A percentile compares a stretch with the other conserved stretches of the same genome.
phyloP scores from a whole-genome alignment of 108 stramenopile genomes.

The Nitzschia sp. region DNA sequence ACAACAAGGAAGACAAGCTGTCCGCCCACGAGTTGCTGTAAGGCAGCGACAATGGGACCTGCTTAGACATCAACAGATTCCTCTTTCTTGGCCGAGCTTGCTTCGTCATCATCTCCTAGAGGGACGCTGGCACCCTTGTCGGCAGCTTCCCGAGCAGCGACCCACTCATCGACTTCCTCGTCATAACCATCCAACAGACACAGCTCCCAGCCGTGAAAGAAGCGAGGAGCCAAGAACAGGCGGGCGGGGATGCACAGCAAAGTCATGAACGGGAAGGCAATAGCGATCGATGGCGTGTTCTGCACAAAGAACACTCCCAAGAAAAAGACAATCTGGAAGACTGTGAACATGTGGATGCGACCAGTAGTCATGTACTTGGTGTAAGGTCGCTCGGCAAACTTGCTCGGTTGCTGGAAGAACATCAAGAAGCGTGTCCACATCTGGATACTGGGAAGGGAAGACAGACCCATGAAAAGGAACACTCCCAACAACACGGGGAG shows the following conservation, averaged over 20 bases:
- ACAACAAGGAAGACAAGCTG: too few relatives aligned
- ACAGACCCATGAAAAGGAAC: slow-evolving; percentile 57
- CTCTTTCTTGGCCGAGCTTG: too few relatives aligned
- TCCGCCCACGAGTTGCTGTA: too few relatives aligned
- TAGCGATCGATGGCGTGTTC: slow-evolving; percentile 42
- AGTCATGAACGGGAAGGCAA: slow-evolving; percentile 56
- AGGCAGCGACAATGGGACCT: too few relatives aligned
- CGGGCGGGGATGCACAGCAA: slow-evolving; percentile 51
- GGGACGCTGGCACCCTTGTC: not conserved
- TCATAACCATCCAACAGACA: slow-evolving; percentile 45
- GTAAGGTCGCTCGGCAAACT: slow-evolving; percentile 33
- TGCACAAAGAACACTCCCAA: slow-evolving; percentile 42
- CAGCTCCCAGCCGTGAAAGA: slow-evolving; percentile 53
- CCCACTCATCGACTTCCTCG: not conserved
- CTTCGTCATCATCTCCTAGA: not conserved
- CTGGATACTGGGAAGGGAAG: slow-evolving; percentile 31
- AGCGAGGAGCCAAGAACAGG: slow-evolving; percentile 42
- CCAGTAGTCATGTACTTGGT: slow-evolving; percentile 33
- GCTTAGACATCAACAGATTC: too few relatives aligned
- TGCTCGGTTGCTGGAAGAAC: slow-evolving; percentile 53
- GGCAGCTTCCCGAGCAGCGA: not conserved
- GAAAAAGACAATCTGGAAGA: slow-evolving; percentile 47
- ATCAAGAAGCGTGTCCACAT: slow-evolving; percentile 56
- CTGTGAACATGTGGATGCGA: slow-evolving; percentile 48
- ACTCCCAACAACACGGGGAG: slow-evolving; percentile 54